Conservation (phyloP, 805 yeast genomes). For the Metschnikowia koreensis region DNA sequence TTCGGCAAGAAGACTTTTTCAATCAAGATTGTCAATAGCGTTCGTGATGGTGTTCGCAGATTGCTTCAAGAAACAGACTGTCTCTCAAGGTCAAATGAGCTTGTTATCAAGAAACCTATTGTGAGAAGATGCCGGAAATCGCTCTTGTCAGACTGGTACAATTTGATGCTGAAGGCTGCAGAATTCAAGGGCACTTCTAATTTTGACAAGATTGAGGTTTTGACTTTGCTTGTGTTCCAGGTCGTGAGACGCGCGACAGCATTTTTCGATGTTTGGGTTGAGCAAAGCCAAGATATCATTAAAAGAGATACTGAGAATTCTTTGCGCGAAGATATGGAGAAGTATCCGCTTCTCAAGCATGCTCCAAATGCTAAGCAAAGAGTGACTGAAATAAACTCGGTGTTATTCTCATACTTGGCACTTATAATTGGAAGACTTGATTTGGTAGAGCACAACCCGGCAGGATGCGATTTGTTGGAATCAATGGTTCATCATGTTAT, state of each 20-base stretch:
- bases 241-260: constrained; percentile 62
- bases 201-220: constrained; percentile 54
- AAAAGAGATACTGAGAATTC: constrained; percentile 35
- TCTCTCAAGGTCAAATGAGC: constrained; percentile 68
- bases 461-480: constrained; percentile 68
- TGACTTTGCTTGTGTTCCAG: constrained; percentile 63
- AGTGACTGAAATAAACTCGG: constrained; percentile 60
- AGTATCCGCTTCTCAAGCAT: constrained; percentile 43
- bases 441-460: constrained; percentile 68
- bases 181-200: constrained; percentile 66
- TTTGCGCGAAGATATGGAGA: constrained; percentile 36
- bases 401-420: constrained; percentile 60
- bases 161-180: constrained; percentile 71
- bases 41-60: constrained; percentile 69
- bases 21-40: constrained; percentile 55
- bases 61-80: constrained; percentile 68
- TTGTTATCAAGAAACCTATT: constrained; percentile 60
- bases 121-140: constrained; percentile 66
- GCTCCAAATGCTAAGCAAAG: constrained; percentile 67
- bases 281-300: constrained; percentile 52
- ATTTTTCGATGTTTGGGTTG: constrained; percentile 70
- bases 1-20: constrained; percentile 51
- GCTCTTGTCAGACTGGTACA: constrained; percentile 75
- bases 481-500: constrained; percentile 67
- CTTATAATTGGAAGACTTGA: constrained; percentile 75